A percentile compares a stretch with the other conserved stretches of the same genome.
Evolutionary conservation across 1,139 yeast species (phyloP).

Genomic region (Blastobotrys malaysiensis): DNA sequence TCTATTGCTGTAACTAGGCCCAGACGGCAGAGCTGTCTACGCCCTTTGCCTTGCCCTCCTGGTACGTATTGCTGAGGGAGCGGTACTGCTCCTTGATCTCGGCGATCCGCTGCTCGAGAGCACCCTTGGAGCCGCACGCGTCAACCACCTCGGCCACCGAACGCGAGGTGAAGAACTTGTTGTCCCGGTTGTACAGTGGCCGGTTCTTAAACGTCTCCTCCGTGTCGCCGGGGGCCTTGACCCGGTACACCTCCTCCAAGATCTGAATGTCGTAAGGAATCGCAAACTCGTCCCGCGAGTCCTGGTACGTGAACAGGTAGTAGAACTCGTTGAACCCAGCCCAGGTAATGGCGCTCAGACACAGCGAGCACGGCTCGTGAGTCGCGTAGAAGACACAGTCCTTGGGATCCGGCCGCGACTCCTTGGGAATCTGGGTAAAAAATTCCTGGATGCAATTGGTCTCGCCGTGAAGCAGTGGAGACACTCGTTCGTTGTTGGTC

Average conservation of each 20-base stretch:
- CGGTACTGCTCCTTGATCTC: not conserved
- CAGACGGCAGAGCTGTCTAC: not conserved
- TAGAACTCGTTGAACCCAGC: constrained; percentile 23
- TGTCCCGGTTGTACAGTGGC: constrained; percentile 18
- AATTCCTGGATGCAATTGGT: constrained; percentile 19
- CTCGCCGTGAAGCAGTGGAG: constrained; percentile 23
- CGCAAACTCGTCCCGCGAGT: constrained; percentile 17
- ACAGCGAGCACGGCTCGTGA: constrained; percentile 25
- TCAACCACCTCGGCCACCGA: constrained; percentile 5
- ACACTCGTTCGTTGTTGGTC: constrained; percentile 18
- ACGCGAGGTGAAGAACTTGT: constrained; percentile 15
- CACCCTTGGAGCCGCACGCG: not conserved
- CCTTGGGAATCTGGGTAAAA: constrained; percentile 15
- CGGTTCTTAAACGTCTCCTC: constrained; percentile 8
- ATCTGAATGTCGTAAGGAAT: constrained; percentile 22
- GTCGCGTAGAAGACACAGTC: constrained; percentile 22
- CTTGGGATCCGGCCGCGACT: constrained; percentile 15
- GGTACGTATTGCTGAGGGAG: not conserved
- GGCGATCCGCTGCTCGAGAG: not conserved
- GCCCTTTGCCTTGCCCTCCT: not conserved
- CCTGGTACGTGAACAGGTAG: constrained; percentile 22
- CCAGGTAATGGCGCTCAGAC: constrained; percentile 24
- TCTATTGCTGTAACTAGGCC: not conserved
- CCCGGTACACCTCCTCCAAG: constrained; percentile 18
- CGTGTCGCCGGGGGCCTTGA: constrained; percentile 14